A percentile compares a stretch with the other conserved stretches of the same genome.
Conservation (phyloP, 2,329 filamentous ascomycete species). For the Aspergillus vadensis region DNA sequence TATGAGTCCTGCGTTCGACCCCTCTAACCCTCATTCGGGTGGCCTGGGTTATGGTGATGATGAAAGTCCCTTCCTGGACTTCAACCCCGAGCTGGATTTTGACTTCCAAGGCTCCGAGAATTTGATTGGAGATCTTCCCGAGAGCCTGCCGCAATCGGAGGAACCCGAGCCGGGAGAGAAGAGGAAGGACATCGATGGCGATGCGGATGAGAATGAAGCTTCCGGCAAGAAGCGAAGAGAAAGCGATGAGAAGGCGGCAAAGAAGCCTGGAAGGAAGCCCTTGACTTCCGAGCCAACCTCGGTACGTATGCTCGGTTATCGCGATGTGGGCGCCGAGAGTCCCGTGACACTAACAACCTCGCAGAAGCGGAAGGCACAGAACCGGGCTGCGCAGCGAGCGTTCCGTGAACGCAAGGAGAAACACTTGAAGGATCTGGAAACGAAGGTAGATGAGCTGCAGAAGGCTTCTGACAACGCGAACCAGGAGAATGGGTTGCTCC, state of each 20-base stretch:
- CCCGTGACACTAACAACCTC: constrained; percentile 24
- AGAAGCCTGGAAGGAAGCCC: constrained; percentile 96
- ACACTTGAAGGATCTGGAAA: constrained; percentile 56
- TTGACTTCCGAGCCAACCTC: constrained; percentile 93
- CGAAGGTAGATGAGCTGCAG: constrained; percentile 66
- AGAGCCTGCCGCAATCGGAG: constrained; percentile 33
- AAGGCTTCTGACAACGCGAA: constrained; percentile 81
- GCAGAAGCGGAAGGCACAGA: constrained; percentile 77
- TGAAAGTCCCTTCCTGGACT: constrained; percentile 82
- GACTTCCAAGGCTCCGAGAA: constrained; percentile 63
- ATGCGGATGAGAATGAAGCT: constrained; percentile 67
- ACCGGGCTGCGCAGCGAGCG: constrained; percentile 85
- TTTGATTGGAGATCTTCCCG: constrained; percentile 77
- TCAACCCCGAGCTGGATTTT: constrained; percentile 77
- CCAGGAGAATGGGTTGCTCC: constrained; percentile 80
- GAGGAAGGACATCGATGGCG: constrained; percentile 54
- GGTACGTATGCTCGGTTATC: constrained; percentile 60
- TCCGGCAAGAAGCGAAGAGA: constrained; percentile 70
- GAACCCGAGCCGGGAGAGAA: constrained; percentile 62
- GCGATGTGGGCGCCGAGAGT: background rate
- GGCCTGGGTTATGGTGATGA: constrained; percentile 58
- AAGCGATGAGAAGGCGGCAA: constrained; percentile 79
- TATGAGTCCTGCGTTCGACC: constrained; percentile 37
- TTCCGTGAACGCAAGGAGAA: constrained; percentile 95
- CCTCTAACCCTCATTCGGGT: constrained; percentile 40